Percentiles rank a stretch among this genome's conserved stretches.
Evolutionary conservation across 768 basidiomycete species (phyloP).

Genomic region (Tylopilus sp.): DNA sequence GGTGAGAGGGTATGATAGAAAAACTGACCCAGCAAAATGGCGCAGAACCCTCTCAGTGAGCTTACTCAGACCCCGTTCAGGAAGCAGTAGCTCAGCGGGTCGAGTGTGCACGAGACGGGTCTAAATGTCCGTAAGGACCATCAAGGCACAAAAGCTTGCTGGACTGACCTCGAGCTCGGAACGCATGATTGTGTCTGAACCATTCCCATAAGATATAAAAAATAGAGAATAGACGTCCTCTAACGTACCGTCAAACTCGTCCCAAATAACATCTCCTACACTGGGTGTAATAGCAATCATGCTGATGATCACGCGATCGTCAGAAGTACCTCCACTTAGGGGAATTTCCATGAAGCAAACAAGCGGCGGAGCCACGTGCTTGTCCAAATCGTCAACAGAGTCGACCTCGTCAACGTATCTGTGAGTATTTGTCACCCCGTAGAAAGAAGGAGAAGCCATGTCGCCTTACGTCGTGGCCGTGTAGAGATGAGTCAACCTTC

Average conservation of each 20-base stretch:
- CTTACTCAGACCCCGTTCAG: constrained; percentile 54
- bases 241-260: constrained; percentile 73
- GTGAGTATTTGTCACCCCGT: constrained; percentile 10
- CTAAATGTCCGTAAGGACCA: constrained; percentile 37
- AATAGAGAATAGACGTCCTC: background rate
- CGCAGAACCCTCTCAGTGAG: constrained; percentile 73
- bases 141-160: background rate
- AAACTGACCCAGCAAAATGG: constrained; percentile 61
- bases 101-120: constrained; percentile 83
- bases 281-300: constrained; percentile 79
- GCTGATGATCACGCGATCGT: constrained; percentile 49
- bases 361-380: constrained; percentile 58
- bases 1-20: background rate
- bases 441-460: background rate
- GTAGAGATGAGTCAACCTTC: constrained; percentile 74
- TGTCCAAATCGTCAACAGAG: constrained; percentile 60
- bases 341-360: constrained; percentile 66
- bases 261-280: constrained; percentile 93
- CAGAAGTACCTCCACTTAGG: constrained; percentile 9
- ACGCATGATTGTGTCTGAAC: constrained; percentile 73
- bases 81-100: constrained; percentile 79
- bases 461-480: constrained; percentile 79
- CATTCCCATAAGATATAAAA: constrained; percentile 4
- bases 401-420: constrained; percentile 85
- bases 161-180: constrained; percentile 77